phyloP scores from a whole-genome alignment of 129 eudicot genomes.

The Gnaphalium uliginosum region DNA sequence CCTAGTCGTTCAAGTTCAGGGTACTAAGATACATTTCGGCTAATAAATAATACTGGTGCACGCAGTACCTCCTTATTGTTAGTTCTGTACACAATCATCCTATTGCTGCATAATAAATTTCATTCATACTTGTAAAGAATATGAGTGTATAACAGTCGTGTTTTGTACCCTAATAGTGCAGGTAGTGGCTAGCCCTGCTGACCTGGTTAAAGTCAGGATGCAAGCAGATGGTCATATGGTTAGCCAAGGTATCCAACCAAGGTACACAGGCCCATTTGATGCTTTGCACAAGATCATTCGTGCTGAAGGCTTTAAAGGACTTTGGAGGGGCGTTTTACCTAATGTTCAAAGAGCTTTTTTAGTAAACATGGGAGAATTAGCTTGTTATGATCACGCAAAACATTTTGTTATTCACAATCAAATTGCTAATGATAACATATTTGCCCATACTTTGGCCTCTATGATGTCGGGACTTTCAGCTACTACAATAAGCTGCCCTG shows the following conservation, averaged over 20 bases:
- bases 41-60: not conserved
- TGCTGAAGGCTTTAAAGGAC: slow-evolving; percentile 67
- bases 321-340: slow-evolving; percentile 85
- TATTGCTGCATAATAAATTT: not conserved
- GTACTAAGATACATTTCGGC: no score
- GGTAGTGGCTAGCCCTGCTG: slow-evolving; percentile 99
- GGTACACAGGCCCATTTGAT: slow-evolving; percentile 65
- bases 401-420: slow-evolving; percentile 56
- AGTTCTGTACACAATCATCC: not conserved
- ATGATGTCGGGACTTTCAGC: slow-evolving; percentile 88
- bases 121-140: not conserved
- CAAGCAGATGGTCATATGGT: slow-evolving; percentile 81
- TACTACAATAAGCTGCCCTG: slow-evolving; percentile 88
- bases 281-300: slow-evolving; percentile 63
- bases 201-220: slow-evolving; percentile 90
- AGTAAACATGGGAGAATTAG: slow-evolving; percentile 94
- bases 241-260: slow-evolving; percentile 70
- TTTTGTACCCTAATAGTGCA: slow-evolving; percentile 39
- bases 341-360: slow-evolving; percentile 88
- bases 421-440: slow-evolving; percentile 75
- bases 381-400: slow-evolving; percentile 96
- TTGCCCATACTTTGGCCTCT: slow-evolving; percentile 85
- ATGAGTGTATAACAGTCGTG: not conserved
- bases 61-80: not conserved
- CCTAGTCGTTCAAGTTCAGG: no score